Percentiles rank a stretch among this genome's conserved stretches.
phyloP scores from a whole-genome alignment of 805 yeast genomes.

The Nadsonia fulvescens region DNA sequence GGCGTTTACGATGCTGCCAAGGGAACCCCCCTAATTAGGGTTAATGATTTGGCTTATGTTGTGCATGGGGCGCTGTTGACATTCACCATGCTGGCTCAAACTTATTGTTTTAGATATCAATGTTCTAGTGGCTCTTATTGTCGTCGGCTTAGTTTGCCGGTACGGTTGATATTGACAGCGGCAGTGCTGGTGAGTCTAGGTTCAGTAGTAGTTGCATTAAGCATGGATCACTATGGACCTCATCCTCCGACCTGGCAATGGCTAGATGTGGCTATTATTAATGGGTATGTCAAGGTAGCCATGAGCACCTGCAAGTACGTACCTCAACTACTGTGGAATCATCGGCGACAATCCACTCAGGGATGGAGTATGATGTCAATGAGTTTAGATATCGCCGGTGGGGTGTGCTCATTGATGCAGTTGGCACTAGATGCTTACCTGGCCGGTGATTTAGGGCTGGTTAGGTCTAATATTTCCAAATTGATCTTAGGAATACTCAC shows the following conservation, averaged over 20 bases:
- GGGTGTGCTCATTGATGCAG: constrained; percentile 23
- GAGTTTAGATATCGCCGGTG: constrained; percentile 26
- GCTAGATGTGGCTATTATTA: constrained; percentile 23
- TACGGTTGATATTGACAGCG: no score
- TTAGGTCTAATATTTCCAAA: constrained; percentile 27
- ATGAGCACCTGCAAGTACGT: constrained; percentile 29
- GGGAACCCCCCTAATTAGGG: constrained; percentile 23
- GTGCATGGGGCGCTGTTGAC: constrained; percentile 26
- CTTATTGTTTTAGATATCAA: no score
- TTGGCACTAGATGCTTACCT: constrained; percentile 23
- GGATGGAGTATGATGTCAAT: constrained; percentile 28
- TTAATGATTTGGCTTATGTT: constrained; percentile 27
- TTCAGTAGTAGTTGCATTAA: no score
- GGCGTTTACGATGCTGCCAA: no score
- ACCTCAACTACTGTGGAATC: constrained; percentile 29
- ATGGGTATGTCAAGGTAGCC: constrained; percentile 27
- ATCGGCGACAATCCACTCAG: constrained; percentile 24
- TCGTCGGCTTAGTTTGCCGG: no score
- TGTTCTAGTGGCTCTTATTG: no score
- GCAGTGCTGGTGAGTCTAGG: no score
- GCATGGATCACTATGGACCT: constrained; percentile 9
- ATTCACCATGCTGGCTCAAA: constrained; percentile 21
- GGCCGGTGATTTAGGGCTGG: constrained; percentile 16
- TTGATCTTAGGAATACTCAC: constrained; percentile 23
- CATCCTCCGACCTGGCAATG: constrained; percentile 11